Evolutionary conservation across 129 eudicot genomes (phyloP), one percentile per base, ranked within the genome.

Genomic region (Erigeron canadensis): DNA sequence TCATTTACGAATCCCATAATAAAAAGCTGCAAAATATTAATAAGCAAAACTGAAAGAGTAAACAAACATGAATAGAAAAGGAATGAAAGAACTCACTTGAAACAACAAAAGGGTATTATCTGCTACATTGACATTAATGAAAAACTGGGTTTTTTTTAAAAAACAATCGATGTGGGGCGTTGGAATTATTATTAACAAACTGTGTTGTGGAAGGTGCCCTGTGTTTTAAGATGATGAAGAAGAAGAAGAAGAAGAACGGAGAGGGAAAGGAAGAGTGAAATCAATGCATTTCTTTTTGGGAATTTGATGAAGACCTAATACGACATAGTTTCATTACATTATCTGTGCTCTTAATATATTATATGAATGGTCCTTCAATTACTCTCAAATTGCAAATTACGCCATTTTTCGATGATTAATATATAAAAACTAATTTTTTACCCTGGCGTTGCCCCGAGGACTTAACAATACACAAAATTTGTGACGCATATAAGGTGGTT

Each of bases 51-150:
- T 8, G 9, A 1, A 50, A 65, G 37, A 45, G 63, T 61, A 73
- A 65, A 75, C 21, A 19, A 43, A 55, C 67, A 59, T 18, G 38
- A 59, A 19, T 13, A 22, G 3, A 63, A 50, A 4, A 19, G n/a
- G 39, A 74, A 50, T 10, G 56, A 77, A 63, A 12, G 41, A 22
- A 77, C 72, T 70, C 65, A 77, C 81, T 51, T 23, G 10, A 34
- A 70, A 43, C 42, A 43, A 62, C 9, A 62, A 47, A 69, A 51
- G 17, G 64, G 51, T 19, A 22, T 5, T 69, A 10, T 19, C 65
- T 70, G 81, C 77, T 70, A 70, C 81, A 77, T 70, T 70, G 81
- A 63, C 71, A 70, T 63, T 51, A 2, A 63, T 77, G 22, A 16
- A 53, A 28, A 28, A 28, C 34, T 28, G 34, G 34, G 34, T 28